Percentiles rank a stretch among this genome's conserved stretches.
Conservation (phyloP, 2,329 filamentous ascomycete genomes). For the Hypoxylon sp. region DNA sequence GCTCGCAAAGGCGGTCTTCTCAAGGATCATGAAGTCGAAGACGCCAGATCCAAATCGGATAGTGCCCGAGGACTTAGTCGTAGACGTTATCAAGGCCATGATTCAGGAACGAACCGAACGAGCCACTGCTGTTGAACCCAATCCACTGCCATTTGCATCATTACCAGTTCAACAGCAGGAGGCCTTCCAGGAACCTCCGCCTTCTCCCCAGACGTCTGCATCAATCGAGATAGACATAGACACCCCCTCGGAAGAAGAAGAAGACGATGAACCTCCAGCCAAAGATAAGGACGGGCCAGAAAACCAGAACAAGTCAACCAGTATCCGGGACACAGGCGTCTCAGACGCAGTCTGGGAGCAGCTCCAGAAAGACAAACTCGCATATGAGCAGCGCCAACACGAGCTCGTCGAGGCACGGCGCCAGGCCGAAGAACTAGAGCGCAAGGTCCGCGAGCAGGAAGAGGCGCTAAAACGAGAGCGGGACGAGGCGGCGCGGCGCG, state of each 20-base stretch:
- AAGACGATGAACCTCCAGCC: conserved; percentile 13
- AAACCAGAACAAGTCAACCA: conserved; percentile 2
- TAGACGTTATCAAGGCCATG: conserved; percentile 36
- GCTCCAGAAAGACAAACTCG: conserved; percentile 65
- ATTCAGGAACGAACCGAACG: conserved; percentile 36
- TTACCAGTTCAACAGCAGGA: conserved; percentile 8
- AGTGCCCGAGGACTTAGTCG: conserved; percentile 33
- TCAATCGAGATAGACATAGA: conserved; percentile 20
- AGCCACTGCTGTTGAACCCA: background rate
- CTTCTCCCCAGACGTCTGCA: conserved; percentile 19
- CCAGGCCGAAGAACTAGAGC: conserved; percentile 40
- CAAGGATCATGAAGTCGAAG: conserved; percentile 55
- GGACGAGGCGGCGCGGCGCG: conserved; percentile 52
- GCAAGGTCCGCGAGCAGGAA: conserved; percentile 45
- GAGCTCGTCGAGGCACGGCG: conserved; percentile 54
- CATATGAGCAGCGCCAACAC: conserved; percentile 55
- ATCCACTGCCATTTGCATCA: background rate
- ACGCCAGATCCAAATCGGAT: conserved; percentile 11
- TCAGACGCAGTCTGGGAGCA: conserved; percentile 73
- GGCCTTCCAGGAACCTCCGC: conserved; percentile 23
- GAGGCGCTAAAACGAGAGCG: conserved; percentile 57
- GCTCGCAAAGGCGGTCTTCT: conserved; percentile 66
- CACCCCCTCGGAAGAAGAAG: conserved; percentile 16
- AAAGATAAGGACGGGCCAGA: conserved; percentile 30
- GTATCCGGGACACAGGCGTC: conserved; percentile 68